Base-by-base conservation (phyloP, 1,284 basidiomycete species). In the Erythrobasidium hasegawianum region DNA sequence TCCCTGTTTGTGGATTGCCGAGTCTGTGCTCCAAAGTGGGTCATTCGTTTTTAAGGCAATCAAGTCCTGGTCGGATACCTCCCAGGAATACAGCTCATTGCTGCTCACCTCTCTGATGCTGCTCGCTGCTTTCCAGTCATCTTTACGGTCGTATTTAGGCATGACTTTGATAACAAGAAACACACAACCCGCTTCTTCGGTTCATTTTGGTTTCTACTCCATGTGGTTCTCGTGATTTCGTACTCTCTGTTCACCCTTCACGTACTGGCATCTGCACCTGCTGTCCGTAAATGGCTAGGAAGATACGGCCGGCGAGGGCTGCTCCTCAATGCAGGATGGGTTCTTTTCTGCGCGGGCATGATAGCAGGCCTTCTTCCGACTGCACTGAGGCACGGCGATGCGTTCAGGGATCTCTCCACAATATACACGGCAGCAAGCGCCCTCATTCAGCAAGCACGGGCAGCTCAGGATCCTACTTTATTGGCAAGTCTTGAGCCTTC, bases 201-300 rank as follows among this genome's bases (percentile, higher is more conserved):
- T 1, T 22, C 41, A 4, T 38, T 24, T 4, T 64, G 62, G 62
- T 20, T 49, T 22, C 43, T 57, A 4, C 26, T 64, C 13, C 54
- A 64, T 18, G 2, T 45, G 14, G 24, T 24, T n/a, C 40, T 55
- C 8, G 14, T 41, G 39, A 27, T 52, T 26, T 45, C 54, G 10
- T 64, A 64, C 29, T 22, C 43, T 20, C 45, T 64, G 4, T 43
- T 64, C 14, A 57, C 54, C 11, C 54, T 50, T 14, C 47, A 54
- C 10, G 55, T 64, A 29, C 20, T 52, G 7, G 62, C 62, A 1
- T 40, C 38, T n/a, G 62, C 62, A 10, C 62, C 62, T n/a, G n/a
- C n/a, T n/a, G n/a, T n/a, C n/a, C n/a, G n/a, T n/a, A n/a, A n/a
- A n/a, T n/a, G n/a, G n/a, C n/a, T n/a, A n/a, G n/a, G n/a, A n/a